Base-by-base conservation (phyloP, 805 yeast species). In the Spathaspora arborariae region DNA sequence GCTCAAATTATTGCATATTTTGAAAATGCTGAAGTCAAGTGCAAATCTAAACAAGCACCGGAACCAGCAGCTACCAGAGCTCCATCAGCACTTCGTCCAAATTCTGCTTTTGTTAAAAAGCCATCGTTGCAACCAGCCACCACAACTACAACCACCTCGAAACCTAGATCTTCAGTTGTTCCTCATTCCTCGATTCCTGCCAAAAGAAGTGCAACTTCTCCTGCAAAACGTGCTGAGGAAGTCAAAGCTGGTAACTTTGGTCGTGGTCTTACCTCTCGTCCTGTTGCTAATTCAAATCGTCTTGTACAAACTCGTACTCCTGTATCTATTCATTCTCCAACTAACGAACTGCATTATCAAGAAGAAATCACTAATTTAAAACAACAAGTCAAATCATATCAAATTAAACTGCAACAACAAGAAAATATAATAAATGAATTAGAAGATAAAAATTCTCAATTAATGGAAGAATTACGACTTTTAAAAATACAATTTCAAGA, bases 191-290 rank as follows among this genome's bases (percentile, higher is more conserved):
- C 59, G 2, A 66, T 84, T 16, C 91, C 91, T 3, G 72, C 85
- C 2, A 85, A 85, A 55, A 71, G 94, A 50, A 75, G 78, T 0
- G 87, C 92, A 0, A 71, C 87, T 0, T 85, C 91, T 0, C 92
- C 92, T 1, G 73, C 81, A 30, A 84, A 81, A 55, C 62, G 76
- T 36, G 15, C 16, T 30, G 59, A 59, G 1, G 60, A 74, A 54
- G 52, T 61, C 53, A 71, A 64, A 46, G 56, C 58, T 5, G 57
- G 70, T 1, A 53, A 63, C 18, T 52, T 48, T 43, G 65, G 68
- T n/a, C 66, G 72, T 38, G 65, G 77, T 1, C 58, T 75, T 22
- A 68, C 79, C 0, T 75, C 74, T 1, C 65, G 79, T 50, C 44
- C 53, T n/a, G 22, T 37, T 13, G 5, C 24, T 8, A 37, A 37